Evolutionary conservation across 805 yeast genomes (phyloP).

Genomic region (Torulaspora franciscae): DNA sequence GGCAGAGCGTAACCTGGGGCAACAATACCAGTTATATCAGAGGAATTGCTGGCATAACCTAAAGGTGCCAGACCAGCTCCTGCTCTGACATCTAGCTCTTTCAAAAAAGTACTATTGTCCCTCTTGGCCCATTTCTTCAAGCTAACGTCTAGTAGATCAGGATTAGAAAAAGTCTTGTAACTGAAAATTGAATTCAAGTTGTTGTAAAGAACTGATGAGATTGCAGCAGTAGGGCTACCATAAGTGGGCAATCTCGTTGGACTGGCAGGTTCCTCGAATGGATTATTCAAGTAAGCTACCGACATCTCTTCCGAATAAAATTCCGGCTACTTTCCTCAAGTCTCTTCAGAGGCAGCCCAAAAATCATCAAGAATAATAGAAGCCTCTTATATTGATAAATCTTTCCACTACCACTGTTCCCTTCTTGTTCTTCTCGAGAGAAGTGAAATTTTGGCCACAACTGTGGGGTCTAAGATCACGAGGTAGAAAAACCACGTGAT

Average conservation of each 20-base stretch:
- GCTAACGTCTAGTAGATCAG: constrained; percentile 55
- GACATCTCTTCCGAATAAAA: constrained; percentile 7
- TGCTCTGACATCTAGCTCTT: constrained; percentile 61
- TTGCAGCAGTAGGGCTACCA: constrained; percentile 51
- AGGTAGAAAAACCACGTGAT: neutral
- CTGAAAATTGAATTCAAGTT: constrained; percentile 54
- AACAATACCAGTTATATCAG: constrained; percentile 42
- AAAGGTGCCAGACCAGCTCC: constrained; percentile 80
- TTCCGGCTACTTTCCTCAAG: neutral
- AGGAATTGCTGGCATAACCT: constrained; percentile 51
- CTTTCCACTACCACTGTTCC: neutral
- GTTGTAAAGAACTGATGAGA: constrained; percentile 52
- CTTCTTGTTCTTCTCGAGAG: neutral
- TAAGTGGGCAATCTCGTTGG: constrained; percentile 48
- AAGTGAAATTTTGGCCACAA: constrained; percentile 14
- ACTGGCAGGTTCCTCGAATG: constrained; percentile 60
- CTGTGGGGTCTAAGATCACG: constrained; percentile 12
- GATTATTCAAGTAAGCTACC: constrained; percentile 38
- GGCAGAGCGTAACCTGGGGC: constrained; percentile 65
- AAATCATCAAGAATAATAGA: neutral
- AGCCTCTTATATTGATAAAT: neutral
- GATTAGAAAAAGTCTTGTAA: constrained; percentile 62
- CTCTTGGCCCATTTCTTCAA: constrained; percentile 52
- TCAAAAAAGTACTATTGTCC: constrained; percentile 18
- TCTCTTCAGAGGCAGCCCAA: neutral